Conservation (phyloP, 257 asterid species). For the Petunia secreta region DNA sequence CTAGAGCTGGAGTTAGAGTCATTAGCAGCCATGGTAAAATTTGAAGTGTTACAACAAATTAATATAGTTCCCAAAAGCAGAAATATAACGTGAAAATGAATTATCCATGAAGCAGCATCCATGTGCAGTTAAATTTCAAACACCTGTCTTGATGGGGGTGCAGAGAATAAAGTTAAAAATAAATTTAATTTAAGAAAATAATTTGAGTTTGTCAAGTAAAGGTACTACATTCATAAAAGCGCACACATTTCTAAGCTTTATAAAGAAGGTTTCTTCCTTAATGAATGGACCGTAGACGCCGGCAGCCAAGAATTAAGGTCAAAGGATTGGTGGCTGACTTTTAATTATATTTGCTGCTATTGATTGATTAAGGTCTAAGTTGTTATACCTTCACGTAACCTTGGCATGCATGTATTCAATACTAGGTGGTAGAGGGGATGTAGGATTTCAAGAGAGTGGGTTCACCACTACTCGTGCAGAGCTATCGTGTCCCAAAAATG, state of each 20-base stretch:
- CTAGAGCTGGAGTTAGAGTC: conserved; percentile 28
- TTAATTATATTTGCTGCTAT: neutral
- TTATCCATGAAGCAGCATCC: conserved; percentile 34
- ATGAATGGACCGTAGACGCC: conserved; percentile 28
- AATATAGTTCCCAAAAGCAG: neutral
- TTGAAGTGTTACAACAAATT: conserved; percentile 3
- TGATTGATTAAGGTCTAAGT: conserved; percentile 28
- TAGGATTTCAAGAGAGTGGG: too few species aligned
- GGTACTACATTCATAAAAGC: conserved; percentile 30
- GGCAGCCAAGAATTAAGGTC: conserved; percentile 21
- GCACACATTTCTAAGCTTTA: neutral
- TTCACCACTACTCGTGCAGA: too few species aligned
- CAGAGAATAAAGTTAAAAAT: conserved; percentile 23
- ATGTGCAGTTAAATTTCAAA: conserved; percentile 33
- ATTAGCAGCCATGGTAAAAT: conserved; percentile 37
- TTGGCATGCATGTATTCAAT: neutral
- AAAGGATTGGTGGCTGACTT: conserved; percentile 41
- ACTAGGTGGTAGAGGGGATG: too few species aligned
- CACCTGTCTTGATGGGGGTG: conserved; percentile 27
- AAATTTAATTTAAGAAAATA: conserved; percentile 18
- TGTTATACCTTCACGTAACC: conserved; percentile 28
- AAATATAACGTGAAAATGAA: conserved; percentile 13
- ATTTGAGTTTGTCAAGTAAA: conserved; percentile 36
- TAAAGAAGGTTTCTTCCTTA: conserved; percentile 24
- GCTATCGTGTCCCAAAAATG: too few species aligned